Base-by-base conservation (phyloP, 768 basidiomycete genomes). In the button mushroom (Agaricus bisporus) region DNA sequence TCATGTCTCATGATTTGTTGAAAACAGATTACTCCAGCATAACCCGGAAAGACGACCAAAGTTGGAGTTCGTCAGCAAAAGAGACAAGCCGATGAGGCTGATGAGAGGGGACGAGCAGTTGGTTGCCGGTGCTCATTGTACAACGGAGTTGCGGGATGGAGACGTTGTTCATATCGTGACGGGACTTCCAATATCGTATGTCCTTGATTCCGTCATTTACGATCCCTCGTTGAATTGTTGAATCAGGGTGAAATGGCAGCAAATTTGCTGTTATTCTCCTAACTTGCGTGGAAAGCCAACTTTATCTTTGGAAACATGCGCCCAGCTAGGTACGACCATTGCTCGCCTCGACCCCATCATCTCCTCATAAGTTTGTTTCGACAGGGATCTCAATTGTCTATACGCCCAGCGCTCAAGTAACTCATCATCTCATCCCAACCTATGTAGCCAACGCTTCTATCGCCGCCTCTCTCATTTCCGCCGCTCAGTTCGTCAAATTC, bases 391-490 rank as follows among this genome's bases (percentile, higher is more conserved):
- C 80, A 45, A 55, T 86, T 18, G 70, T 80, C 0, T 70, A 75
- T 22, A 73, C 69, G 2, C 73, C 73, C 0, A 65, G 68, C 38
- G 59, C 71, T 0, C 68, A 75, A 18, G 71, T 81, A 14, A 89
- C 86, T 0, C 86, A 91, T 57, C 84, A 89, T 62, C 72, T 90
- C 48, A 73, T 74, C 3, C 59, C 80, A 4, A 74, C 73, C 18
- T 80, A 77, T 51, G 63, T 72, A 4, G 69, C 81, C n/a, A 77
- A 72, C 7, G 66, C 81, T 0, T 56, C 72, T 0, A 69, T 82
- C 20, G 81, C 80, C 0, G 68, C 76, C 0, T 86, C 88, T 11
- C 72, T 91, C 9, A 66, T 90, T 14, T 77, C 78, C 3, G 70
- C 77, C 0, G 73, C 77, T 12, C 72, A 75, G 10, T 76, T 90